Evolutionary conservation across 768 basidiomycete genomes (phyloP).

Genomic region (Podaxis mareebaensis): DNA sequence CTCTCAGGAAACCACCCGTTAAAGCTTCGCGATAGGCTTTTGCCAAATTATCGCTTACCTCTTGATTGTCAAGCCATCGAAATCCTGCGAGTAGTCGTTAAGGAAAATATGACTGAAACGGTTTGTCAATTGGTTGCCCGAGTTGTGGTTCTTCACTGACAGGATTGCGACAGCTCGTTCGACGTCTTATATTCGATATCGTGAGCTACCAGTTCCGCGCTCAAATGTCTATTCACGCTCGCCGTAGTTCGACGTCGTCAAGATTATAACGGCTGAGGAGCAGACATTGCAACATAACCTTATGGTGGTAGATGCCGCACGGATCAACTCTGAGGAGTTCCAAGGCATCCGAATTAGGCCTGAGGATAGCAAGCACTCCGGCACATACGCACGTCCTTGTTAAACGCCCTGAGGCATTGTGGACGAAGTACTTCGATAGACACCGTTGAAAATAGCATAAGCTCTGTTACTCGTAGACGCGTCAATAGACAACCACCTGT

Average conservation of each 20-base stretch:
- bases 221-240: background rate
- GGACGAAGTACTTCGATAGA: background rate
- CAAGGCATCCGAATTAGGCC: conserved; percentile 8
- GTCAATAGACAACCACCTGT: conserved; percentile 32
- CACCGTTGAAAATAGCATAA: too few relatives aligned
- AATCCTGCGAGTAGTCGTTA: conserved; percentile 65
- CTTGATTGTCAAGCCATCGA: conserved; percentile 54
- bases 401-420: conserved; percentile 30
- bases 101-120: conserved; percentile 57
- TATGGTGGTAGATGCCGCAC: conserved; percentile 19
- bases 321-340: conserved; percentile 23
- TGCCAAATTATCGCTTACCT: conserved; percentile 53
- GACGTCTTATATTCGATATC: conserved; percentile 67
- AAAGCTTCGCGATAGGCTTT: conserved; percentile 36
- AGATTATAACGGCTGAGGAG: conserved; percentile 48
- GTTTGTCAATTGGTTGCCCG: conserved; percentile 21
- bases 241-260: conserved; percentile 64
- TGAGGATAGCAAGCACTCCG: conserved; percentile 48
- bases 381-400: conserved; percentile 72
- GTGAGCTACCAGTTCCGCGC: conserved; percentile 37
- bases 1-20: background rate
- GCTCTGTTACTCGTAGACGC: conserved; percentile 18
- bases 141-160: background rate
- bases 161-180: conserved; percentile 46
- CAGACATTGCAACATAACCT: conserved; percentile 50